phyloP scores from a whole-genome alignment of 73 alveolate species.

The Symbiodinium pilosum region DNA sequence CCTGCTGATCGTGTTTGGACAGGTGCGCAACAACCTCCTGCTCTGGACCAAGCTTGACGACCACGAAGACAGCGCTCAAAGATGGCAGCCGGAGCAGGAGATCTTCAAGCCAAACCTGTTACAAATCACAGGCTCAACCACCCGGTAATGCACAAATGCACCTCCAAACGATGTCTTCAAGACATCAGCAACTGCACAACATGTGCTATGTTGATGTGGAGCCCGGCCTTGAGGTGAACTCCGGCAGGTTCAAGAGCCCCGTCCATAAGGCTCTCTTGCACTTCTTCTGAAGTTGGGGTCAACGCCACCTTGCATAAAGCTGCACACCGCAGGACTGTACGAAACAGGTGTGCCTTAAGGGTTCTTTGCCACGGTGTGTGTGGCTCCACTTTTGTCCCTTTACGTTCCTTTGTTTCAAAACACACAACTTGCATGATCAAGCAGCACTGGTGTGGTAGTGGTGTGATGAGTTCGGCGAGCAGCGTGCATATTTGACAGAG shows the following conservation, averaged over 20 bases:
- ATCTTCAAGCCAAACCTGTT: constrained; percentile 60
- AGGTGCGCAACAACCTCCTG: constrained; percentile 47
- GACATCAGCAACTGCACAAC: not conserved
- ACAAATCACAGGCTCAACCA: no score
- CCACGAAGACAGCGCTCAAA: constrained; percentile 19
- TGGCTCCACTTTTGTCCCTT: no score
- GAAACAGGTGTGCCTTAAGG: no score
- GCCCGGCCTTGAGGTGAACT: constrained; percentile 57
- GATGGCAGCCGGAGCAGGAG: not conserved
- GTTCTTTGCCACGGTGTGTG: no score
- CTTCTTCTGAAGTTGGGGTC: not conserved
- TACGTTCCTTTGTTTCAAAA: no score
- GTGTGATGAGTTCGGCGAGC: no score
- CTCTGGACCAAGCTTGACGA: constrained; percentile 45
- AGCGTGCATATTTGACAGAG: no score
- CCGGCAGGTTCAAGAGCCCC: constrained; percentile 20
- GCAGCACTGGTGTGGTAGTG: no score
- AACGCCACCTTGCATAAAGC: constrained; percentile 8
- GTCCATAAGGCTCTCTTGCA: not conserved
- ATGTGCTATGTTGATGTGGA: not conserved
- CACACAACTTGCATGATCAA: no score
- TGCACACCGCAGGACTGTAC: not conserved
- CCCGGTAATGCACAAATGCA: no score
- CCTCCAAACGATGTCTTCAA: no score
- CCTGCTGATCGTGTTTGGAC: constrained; percentile 23